Base-by-base conservation (phyloP, 495 filamentous ascomycete species). In the Saxophila tyrrhenica region DNA sequence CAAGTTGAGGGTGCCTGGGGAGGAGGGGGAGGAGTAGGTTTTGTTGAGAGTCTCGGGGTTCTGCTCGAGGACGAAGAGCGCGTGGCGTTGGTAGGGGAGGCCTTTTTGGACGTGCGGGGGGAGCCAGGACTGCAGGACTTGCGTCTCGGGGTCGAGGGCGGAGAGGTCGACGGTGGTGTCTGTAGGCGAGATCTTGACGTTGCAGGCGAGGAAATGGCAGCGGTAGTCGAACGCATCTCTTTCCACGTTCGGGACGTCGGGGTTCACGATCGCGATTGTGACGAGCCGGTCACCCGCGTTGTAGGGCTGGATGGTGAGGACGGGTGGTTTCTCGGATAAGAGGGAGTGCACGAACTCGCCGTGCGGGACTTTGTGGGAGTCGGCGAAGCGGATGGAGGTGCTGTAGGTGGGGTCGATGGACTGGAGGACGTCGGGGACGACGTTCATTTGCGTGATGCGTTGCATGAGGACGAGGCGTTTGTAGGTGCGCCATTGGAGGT, bases 401-500 rank as follows among this genome's bases (percentile, higher is more conserved):
- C 94, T 86, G 53, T 81, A 78, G 23, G 73, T 71, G 2, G 90
- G 89, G 44, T 94, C 82, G 60, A 96, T 79, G 62, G 81, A 72
- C 44, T 88, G 85, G 2, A 99, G 77, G n/a, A 95, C 73, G 66
- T 99, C 92, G n/a, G 92, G 92, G 25, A 95, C 75, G 46, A 97
- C 81, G 55, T 84, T 75, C 75, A 97, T 86, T 67, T 95, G 89
- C 21, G 79, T 75, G 62, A 99, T 84, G 62, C 92, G 82, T 72
- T 99, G 94, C 57, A 83, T 76, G 46, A 94, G 75, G 54, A 96
- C 72, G 48, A 75, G 77, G 44, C 79, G 80, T 57, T 83, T 80
- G 71, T 89, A 86, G 58, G 82, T 75, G 55, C 84, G 79, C 94
- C 94, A 99, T 73, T 91, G 86, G 51, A 73, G 73, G 65, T 96